Conservation (phyloP, 106 monocot species). For the Ottelia alismoides region DNA sequence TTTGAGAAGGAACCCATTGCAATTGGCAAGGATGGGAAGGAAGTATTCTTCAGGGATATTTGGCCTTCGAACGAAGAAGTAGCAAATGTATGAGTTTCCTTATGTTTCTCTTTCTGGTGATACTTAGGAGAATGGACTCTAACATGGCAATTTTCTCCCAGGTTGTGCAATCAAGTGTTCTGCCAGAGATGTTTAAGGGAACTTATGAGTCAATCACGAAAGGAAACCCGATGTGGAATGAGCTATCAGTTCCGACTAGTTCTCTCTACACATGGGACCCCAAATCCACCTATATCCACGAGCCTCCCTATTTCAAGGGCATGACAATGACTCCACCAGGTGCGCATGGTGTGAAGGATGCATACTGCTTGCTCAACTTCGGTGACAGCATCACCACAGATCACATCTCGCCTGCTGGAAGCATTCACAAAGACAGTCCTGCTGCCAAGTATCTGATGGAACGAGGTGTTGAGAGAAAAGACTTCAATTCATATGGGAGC, state of each 20-base stretch:
- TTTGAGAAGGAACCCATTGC: constrained; percentile 79
- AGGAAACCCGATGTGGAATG: constrained; percentile 81
- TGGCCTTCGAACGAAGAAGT: constrained; percentile 92
- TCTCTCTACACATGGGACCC: constrained; percentile 58
- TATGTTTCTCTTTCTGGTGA: not conserved
- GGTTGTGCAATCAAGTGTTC: constrained; percentile 66
- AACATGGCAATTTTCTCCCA: no score
- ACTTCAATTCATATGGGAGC: constrained; percentile 95
- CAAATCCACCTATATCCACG: constrained; percentile 70
- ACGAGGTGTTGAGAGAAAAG: constrained; percentile 67
- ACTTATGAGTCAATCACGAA: constrained; percentile 63
- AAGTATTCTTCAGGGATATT: constrained; percentile 68
- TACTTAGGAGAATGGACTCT: no score
- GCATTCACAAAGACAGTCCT: constrained; percentile 82
- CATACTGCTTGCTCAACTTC: constrained; percentile 71
- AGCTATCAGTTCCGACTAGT: constrained; percentile 37
- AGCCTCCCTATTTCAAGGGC: constrained; percentile 90
- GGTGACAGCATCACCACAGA: constrained; percentile 92
- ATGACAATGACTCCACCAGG: constrained; percentile 92
- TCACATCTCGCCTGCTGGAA: constrained; percentile 97
- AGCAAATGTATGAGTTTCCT: constrained; percentile 32
- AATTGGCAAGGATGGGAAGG: constrained; percentile 61
- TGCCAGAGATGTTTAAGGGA: constrained; percentile 54
- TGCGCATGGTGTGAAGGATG: constrained; percentile 64
- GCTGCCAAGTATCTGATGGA: constrained; percentile 70